phyloP scores from a whole-genome alignment of 2,329 filamentous ascomycete genomes.

The Neonectria coccinea region DNA sequence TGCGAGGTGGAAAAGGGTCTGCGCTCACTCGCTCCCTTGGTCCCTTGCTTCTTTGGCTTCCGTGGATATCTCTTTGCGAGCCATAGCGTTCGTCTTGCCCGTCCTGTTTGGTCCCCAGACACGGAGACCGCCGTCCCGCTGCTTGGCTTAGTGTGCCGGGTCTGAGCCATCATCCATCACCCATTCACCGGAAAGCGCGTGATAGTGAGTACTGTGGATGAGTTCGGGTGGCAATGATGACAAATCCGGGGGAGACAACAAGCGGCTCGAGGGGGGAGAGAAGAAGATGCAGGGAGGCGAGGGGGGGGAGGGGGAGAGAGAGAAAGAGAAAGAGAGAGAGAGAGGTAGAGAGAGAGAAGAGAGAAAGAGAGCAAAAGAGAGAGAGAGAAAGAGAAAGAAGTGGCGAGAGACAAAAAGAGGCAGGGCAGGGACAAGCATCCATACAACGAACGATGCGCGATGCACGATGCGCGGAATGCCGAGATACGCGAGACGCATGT shows the following conservation, averaged over 20 bases:
- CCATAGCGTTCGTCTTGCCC: constrained; percentile 21
- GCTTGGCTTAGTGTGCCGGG: background rate
- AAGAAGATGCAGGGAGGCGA: background rate
- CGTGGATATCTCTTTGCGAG: constrained; percentile 12
- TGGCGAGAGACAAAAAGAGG: background rate
- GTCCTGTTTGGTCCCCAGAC: background rate
- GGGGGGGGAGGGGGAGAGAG: background rate
- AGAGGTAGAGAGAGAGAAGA: background rate
- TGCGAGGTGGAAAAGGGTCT: background rate
- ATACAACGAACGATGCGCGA: background rate
- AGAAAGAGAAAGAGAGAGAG: background rate
- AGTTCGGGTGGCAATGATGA: constrained; percentile 5
- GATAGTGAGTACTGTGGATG: background rate
- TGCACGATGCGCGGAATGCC: background rate
- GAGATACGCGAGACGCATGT: constrained; percentile 16
- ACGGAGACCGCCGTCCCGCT: constrained; percentile 2
- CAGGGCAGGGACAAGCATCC: background rate
- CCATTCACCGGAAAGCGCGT: background rate
- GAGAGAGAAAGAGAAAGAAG: background rate
- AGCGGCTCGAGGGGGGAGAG: background rate
- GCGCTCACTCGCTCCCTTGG: background rate
- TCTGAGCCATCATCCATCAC: background rate
- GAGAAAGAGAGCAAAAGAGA: background rate
- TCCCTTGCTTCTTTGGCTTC: background rate
- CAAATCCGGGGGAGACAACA: constrained; percentile 9